Percentiles rank a stretch among this genome's conserved stretches.
phyloP scores from a whole-genome alignment of 441 rosid species.

The Aleurites moluccanus region DNA sequence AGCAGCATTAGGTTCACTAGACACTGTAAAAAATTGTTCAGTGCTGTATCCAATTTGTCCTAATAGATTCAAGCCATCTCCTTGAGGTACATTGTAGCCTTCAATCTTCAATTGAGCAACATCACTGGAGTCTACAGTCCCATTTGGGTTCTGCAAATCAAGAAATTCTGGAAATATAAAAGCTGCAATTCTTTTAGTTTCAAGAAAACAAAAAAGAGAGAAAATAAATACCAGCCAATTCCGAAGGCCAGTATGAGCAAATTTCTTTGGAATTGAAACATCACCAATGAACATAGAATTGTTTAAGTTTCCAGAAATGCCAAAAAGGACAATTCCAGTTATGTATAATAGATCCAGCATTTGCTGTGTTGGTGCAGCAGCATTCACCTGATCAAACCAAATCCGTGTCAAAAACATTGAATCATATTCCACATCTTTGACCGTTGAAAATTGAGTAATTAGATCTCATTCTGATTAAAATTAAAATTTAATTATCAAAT shows the following conservation, averaged over 20 bases:
- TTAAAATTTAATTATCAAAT: too few species aligned
- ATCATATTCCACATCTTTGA: too few species aligned
- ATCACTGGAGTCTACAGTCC: constrained; percentile 21
- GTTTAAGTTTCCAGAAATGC: constrained; percentile 50
- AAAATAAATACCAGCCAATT: constrained; percentile 42
- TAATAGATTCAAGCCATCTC: constrained; percentile 34
- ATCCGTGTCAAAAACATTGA: background rate
- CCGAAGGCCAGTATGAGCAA: constrained; percentile 47
- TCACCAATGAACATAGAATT: constrained; percentile 41
- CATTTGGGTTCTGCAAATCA: constrained; percentile 36
- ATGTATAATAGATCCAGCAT: constrained; percentile 46
- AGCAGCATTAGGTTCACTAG: constrained; percentile 29
- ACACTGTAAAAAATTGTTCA: constrained; percentile 40
- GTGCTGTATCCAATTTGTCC: constrained; percentile 37
- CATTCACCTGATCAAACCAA: constrained; percentile 38
- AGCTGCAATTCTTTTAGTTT: background rate
- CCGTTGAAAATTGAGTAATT: too few species aligned
- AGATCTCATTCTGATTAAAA: too few species aligned
- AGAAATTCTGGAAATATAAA: background rate
- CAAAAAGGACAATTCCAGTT: constrained; percentile 49
- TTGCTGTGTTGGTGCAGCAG: constrained; percentile 56
- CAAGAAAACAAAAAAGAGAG: background rate
- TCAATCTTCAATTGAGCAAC: constrained; percentile 35
- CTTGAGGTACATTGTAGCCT: constrained; percentile 39
- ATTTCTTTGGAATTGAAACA: constrained; percentile 41